phyloP scores from a whole-genome alignment of 805 yeast species.

The Brettanomyces naardenensis region DNA sequence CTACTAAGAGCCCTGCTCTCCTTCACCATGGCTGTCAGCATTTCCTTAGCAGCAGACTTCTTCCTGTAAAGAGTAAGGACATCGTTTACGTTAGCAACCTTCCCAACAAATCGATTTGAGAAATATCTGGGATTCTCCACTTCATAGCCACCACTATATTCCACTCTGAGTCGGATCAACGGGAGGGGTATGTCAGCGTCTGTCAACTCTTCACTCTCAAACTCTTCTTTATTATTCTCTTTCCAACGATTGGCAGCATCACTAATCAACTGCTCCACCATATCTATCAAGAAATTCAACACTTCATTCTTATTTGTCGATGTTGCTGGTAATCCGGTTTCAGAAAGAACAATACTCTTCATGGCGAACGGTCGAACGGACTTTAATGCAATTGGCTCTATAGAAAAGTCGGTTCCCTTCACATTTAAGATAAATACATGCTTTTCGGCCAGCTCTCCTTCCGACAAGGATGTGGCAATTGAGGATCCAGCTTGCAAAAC shows the following conservation, averaged over 20 bases:
- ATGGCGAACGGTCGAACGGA: conserved; percentile 80
- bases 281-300: conserved; percentile 45
- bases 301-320: conserved; percentile 54
- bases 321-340: conserved; percentile 51
- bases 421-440: conserved; percentile 66
- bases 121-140: conserved; percentile 87
- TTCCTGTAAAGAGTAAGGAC: conserved; percentile 62
- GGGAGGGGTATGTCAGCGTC: conserved; percentile 62
- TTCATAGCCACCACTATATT: conserved; percentile 84
- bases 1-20: conserved; percentile 22
- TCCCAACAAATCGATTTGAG: conserved; percentile 83
- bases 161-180: conserved; percentile 72
- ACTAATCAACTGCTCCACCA: conserved; percentile 61
- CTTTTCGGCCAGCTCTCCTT: conserved; percentile 74
- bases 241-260: conserved; percentile 48
- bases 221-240: conserved; percentile 19
- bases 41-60: conserved; percentile 16
- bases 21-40: conserved; percentile 11
- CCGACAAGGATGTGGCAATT: conserved; percentile 82
- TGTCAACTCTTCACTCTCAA: conserved; percentile 19
- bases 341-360: conserved; percentile 51
- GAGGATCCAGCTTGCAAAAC: conserved; percentile 92
- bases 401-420: conserved; percentile 43
- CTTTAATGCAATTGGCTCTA: conserved; percentile 55
- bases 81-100: conserved; percentile 86